Evolutionary conservation across 129 eudicot genomes (phyloP).

Genomic region (Saposhnikovia divaricata): DNA sequence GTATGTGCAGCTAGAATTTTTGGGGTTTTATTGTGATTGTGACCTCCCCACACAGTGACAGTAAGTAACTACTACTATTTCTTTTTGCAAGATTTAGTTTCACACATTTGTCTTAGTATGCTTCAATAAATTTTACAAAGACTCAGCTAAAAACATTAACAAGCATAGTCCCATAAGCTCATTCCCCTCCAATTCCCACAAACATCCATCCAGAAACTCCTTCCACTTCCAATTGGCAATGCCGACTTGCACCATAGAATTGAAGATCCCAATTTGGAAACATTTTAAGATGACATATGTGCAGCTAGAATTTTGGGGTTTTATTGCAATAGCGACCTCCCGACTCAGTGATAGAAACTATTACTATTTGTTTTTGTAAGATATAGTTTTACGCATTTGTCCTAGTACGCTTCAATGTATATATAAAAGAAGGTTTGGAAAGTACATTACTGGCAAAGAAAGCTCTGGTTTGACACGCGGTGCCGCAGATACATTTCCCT

Average conservation of each 20-base stretch:
- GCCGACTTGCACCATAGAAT: not conserved
- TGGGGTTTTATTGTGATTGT: not conserved
- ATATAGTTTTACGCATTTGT: not conserved
- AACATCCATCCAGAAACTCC: too few relatives aligned
- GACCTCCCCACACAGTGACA: not conserved
- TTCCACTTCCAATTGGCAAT: too few relatives aligned
- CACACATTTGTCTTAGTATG: not conserved
- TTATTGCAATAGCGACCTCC: not conserved
- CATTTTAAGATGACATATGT: not conserved
- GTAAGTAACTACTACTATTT: not conserved
- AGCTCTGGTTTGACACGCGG: slow-evolving; percentile 95
- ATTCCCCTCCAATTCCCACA: too few relatives aligned
- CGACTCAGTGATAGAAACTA: not conserved
- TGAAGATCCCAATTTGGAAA: not conserved
- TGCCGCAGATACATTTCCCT: slow-evolving; percentile 54
- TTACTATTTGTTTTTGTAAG: not conserved
- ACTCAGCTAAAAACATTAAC: not conserved
- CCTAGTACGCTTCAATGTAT: not conserved
- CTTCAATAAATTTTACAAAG: not conserved
- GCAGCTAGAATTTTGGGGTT: not conserved
- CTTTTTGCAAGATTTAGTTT: not conserved
- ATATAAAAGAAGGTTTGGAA: not conserved
- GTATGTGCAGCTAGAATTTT: not conserved
- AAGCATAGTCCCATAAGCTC: too few relatives aligned
- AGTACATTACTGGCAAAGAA: slow-evolving; percentile 73